Percentiles rank a stretch among this genome's conserved stretches.
These are phyloP conservation scores for Eucalyptus guilfoylei DNA, from an alignment of 345 rosid genomes.

Conservation along the genomic window DNA sequence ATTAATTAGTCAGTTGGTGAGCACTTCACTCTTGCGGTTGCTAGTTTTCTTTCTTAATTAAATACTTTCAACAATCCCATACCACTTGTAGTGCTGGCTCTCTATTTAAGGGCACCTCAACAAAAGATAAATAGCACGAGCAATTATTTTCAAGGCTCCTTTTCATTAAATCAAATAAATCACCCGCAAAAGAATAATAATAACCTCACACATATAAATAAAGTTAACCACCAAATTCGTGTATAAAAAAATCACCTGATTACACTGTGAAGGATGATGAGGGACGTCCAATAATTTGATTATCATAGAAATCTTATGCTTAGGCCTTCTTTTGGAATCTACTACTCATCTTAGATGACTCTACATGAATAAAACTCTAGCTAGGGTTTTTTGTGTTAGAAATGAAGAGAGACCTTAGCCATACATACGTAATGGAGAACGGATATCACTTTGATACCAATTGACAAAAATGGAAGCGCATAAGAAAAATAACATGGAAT, in stretches of 20 bases:
- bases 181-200: background rate
- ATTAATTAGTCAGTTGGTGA: background rate
- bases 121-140: background rate
- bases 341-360: background rate
- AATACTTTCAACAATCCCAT: background rate
- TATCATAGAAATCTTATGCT: background rate
- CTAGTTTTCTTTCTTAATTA: background rate
- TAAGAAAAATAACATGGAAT: background rate
- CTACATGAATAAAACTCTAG: background rate
- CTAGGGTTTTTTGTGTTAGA: background rate
- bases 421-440: background rate
- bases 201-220: background rate
- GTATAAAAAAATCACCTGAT: background rate
- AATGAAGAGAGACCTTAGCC: background rate
- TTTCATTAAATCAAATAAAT: background rate
- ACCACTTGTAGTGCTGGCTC: background rate
- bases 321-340: background rate
- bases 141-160: background rate
- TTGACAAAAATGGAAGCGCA: background rate
- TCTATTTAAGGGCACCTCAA: background rate
- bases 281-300: background rate
- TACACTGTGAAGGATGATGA: background rate
- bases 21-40: background rate
- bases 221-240: background rate
- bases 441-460: background rate